These are phyloP conservation scores for Fusarium nodosum DNA, from an alignment of 2,329 filamentous ascomycete species.

Conservation along the genomic window DNA sequence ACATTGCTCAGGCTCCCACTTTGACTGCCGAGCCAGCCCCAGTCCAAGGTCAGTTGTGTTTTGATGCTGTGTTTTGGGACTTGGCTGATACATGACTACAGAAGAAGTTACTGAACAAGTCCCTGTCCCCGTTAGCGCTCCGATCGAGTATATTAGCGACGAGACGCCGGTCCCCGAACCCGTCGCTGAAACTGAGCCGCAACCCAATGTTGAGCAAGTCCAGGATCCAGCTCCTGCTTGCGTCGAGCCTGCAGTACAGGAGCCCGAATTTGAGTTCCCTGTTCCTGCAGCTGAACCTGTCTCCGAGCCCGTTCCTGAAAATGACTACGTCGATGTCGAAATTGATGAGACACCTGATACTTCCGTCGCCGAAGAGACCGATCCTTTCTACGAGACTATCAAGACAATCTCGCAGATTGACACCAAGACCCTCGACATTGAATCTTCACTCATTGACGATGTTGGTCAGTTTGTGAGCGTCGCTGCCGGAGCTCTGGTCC, in stretches of 20 bases:
- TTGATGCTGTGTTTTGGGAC: accelerated
- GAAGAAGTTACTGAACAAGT: neutral
- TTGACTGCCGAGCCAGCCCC: neutral
- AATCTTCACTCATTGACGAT: neutral
- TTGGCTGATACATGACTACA: neutral
- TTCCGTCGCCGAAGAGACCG: neutral
- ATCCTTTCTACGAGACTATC: neutral
- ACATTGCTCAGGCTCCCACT: constrained; percentile 14
- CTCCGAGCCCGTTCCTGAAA: neutral
- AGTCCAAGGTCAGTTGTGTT: neutral
- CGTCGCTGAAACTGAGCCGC: neutral
- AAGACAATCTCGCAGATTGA: neutral
- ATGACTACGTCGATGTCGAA: neutral
- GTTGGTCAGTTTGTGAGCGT: neutral
- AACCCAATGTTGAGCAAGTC: neutral
- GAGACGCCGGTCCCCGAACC: neutral
- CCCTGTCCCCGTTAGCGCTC: neutral
- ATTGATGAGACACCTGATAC: neutral
- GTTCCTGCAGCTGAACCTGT: neutral
- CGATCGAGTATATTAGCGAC: neutral
- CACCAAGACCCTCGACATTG: neutral
- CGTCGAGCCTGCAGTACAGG: neutral
- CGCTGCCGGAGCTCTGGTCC: neutral
- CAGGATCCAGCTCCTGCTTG: neutral
- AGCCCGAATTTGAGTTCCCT: neutral